phyloP scores from a whole-genome alignment of 2,329 filamentous ascomycete species.

The Cladosporium velox region DNA sequence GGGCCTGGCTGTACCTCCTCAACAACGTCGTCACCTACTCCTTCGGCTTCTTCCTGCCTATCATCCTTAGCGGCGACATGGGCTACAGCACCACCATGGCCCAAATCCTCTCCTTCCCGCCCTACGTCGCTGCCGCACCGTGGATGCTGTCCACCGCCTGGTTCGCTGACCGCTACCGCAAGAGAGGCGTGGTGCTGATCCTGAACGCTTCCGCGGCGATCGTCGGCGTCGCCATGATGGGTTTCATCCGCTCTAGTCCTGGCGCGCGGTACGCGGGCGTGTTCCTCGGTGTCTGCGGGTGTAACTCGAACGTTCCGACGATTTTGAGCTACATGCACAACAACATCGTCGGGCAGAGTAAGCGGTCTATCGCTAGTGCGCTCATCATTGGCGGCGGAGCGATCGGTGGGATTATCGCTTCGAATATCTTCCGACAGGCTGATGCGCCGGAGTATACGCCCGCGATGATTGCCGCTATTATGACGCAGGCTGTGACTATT shows the following conservation, averaged over 20 bases:
- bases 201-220: conserved; percentile 31
- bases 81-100: conserved; percentile 45
- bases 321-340: conserved; percentile 74
- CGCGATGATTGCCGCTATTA: conserved; percentile 37
- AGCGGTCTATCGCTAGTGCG: conserved; percentile 70
- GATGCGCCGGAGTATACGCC: conserved; percentile 63
- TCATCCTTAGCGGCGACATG: conserved; percentile 63
- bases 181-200: conserved; percentile 27
- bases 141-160: conserved; percentile 32
- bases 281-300: conserved; percentile 72
- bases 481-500: conserved; percentile 27
- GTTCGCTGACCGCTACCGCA: conserved; percentile 27
- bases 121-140: conserved; percentile 38
- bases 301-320: conserved; percentile 74
- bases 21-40: conserved; percentile 73
- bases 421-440: conserved; percentile 66
- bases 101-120: conserved; percentile 38
- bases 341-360: conserved; percentile 70
- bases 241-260: conserved; percentile 33
- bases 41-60: conserved; percentile 71
- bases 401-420: conserved; percentile 74
- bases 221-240: conserved; percentile 31
- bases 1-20: conserved; percentile 58
- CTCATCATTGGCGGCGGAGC: conserved; percentile 74
- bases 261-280: conserved; percentile 64